phyloP scores from a whole-genome alignment of 2,329 filamentous ascomycete genomes.

The Diaporthe sp. region DNA sequence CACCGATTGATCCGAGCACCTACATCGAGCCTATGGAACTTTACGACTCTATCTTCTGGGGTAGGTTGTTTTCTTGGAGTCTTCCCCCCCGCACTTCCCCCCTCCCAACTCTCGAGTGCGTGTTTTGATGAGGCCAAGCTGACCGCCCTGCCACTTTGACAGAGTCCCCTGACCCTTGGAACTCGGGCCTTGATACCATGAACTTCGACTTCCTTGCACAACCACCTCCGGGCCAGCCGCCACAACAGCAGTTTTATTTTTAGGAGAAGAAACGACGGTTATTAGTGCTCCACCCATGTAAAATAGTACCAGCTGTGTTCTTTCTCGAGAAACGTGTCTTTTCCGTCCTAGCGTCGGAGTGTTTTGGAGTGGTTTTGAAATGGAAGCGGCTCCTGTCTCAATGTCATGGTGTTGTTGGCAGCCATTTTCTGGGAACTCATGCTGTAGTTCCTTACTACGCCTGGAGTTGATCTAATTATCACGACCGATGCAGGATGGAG shows the following conservation, averaged over 20 bases:
- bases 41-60: constrained; percentile 76
- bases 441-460: neutral
- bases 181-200: constrained; percentile 64
- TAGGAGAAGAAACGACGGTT: constrained; percentile 39
- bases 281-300: neutral
- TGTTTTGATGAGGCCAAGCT: neutral
- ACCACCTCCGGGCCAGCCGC: constrained; percentile 66
- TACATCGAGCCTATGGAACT: constrained; percentile 76
- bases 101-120: neutral
- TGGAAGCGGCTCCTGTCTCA: neutral
- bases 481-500: neutral
- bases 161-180: constrained; percentile 71
- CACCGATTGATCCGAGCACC: constrained; percentile 63
- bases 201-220: constrained; percentile 71
- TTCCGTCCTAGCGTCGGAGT: neutral
- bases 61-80: constrained; percentile 52
- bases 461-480: neutral
- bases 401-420: neutral
- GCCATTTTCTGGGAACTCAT: neutral
- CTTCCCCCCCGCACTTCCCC: neutral
- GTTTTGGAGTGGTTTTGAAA: neutral
- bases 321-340: neutral
- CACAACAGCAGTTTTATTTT: constrained; percentile 67
- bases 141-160: neutral
- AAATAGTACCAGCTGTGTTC: neutral